phyloP scores from a whole-genome alignment of 805 yeast genomes.

The Myxozyma monticola region DNA sequence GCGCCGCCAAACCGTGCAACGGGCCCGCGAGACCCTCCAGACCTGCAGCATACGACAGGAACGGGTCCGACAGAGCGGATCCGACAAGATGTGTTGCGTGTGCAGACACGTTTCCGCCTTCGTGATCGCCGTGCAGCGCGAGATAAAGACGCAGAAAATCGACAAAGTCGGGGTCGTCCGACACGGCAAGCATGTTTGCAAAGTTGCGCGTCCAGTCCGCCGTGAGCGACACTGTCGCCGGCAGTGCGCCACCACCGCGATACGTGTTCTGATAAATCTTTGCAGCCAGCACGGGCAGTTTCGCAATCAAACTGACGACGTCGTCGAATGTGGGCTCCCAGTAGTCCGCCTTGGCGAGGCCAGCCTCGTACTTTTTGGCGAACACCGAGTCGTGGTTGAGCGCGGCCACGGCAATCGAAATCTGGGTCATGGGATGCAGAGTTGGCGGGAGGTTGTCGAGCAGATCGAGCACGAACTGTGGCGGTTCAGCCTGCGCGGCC shows the following conservation, averaged over 20 bases:
- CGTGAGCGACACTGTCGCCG: constrained; percentile 53
- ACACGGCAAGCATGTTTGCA: constrained; percentile 63
- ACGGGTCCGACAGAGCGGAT: constrained; percentile 76
- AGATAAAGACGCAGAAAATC: constrained; percentile 72
- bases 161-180: constrained; percentile 50
- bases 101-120: constrained; percentile 82
- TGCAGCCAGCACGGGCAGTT: constrained; percentile 73
- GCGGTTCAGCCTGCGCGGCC: constrained; percentile 64
- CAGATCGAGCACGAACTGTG: constrained; percentile 60
- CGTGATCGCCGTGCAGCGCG: constrained; percentile 78
- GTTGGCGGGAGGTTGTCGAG: constrained; percentile 64
- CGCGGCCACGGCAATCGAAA: constrained; percentile 72
- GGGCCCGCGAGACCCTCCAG: constrained; percentile 85
- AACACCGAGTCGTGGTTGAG: constrained; percentile 69
- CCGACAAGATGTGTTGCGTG: constrained; percentile 83
- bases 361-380: constrained; percentile 70
- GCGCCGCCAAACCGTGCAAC: constrained; percentile 81
- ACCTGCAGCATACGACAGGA: constrained; percentile 74
- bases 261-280: constrained; percentile 67
- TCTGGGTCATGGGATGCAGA: constrained; percentile 83
- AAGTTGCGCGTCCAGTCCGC: constrained; percentile 76
- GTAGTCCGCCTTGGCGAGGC: constrained; percentile 66
- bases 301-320: constrained; percentile 65
- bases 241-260: constrained; percentile 46
- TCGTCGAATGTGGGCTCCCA: constrained; percentile 79